Base-by-base conservation (phyloP, 495 filamentous ascomycete species). In the Lasiosphaeria hispida region DNA sequence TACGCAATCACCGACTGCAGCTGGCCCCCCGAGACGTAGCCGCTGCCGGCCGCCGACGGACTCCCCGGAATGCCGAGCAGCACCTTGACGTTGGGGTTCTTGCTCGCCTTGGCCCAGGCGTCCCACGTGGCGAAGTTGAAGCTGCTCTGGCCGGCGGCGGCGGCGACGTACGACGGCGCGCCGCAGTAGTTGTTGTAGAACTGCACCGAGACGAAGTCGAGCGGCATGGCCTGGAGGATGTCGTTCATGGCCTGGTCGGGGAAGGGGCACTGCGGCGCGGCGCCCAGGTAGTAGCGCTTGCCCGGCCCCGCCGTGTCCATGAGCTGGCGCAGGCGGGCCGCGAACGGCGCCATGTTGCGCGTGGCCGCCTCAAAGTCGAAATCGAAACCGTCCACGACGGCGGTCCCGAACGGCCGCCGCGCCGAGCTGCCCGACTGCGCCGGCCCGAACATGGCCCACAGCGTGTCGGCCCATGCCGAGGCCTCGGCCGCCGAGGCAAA, bases 121-220 rank as follows among this genome's bases (percentile, higher is more conserved):
- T 90, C 86, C 88, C 88, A 91, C 52, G 77, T 78, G 11, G 72
- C 76, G 67, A 89, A 86, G 72, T 90, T 89, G 74, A 85, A 90
- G 59, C 82, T 81, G 54, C 69, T 79, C 66, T 82, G 81, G 5
- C 69, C 77, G 9, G 65, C 53, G 0, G 70, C 30, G 4, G 81
- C 74, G 1, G 71, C n/a, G 10, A 68, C 53, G 70, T 77, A 90
- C 15, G 75, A 74, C 48, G 76, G 69, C 3, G 84, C 66, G 13
- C 87, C 86, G 69, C 87, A 89, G 62, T 73, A 83, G 75, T 87
- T 87, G 65, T 78, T 78, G 64, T 77, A 90, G 77, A 89, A 89
- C 69, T 89, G 86, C 14, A 89, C 79, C 42, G 79, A 86, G 36
- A 89, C 73, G 48, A 85, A 87, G 62, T 89, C 87, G 47, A 87